Conservation (phyloP, 2,329 filamentous ascomycete species). For the Hypoxylon sp. region DNA sequence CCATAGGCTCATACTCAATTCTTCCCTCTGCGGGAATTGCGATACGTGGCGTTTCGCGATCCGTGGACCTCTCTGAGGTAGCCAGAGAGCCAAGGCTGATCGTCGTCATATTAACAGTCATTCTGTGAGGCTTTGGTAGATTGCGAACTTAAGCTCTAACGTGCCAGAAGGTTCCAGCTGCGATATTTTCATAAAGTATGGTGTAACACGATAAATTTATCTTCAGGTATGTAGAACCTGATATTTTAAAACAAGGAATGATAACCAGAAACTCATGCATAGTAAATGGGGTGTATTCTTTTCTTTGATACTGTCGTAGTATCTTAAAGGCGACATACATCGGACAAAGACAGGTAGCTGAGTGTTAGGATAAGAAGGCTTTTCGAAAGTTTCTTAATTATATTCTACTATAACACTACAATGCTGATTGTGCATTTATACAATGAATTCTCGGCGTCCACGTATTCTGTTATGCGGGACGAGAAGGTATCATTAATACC, state of each 20-base stretch:
- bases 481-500: too few species aligned
- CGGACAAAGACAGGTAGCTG: not conserved
- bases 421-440: not conserved
- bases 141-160: not conserved
- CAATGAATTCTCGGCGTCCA: too few species aligned
- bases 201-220: not conserved
- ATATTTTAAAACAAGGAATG: not conserved
- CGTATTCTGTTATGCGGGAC: too few species aligned
- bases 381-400: not conserved
- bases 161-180: not conserved
- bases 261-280: not conserved
- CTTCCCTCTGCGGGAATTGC: not conserved
- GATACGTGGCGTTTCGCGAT: not conserved
- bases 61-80: too few species aligned
- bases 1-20: conserved; percentile 22
- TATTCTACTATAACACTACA: not conserved
- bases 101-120: not conserved
- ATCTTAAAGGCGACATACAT: not conserved
- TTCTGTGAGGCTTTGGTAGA: not conserved
- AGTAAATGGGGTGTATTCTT: not conserved
- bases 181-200: not conserved
- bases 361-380: not conserved
- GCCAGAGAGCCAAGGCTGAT: not conserved
- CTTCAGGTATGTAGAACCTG: not conserved
- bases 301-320: not conserved